phyloP scores from a whole-genome alignment of 169 alveolate species.

The Eimeria maxima region DNA sequence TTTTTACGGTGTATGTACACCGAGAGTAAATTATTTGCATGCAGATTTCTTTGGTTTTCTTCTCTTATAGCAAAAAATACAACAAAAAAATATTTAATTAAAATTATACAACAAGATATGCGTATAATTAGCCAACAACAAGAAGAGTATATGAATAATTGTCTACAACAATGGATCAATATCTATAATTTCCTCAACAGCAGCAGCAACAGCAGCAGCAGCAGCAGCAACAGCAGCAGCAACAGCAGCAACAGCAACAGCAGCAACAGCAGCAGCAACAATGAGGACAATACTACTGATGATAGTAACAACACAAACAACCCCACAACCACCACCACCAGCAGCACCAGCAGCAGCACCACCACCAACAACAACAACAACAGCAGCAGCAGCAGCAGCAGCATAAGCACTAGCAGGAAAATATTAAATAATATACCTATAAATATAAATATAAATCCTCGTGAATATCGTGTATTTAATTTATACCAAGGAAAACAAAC shows the following conservation, averaged over 20 bases:
- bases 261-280: background rate
- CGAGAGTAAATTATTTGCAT: constrained; percentile 79
- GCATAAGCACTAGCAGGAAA: background rate
- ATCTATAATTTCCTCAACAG: background rate
- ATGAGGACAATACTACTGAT: background rate
- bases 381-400: constrained; percentile 40
- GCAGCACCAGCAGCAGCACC: background rate
- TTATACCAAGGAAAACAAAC: constrained; percentile 81
- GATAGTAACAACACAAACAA: background rate
- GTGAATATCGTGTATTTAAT: constrained; percentile 27
- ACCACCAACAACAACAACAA: background rate
- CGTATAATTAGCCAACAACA: background rate
- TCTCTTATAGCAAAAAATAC: constrained; percentile 84
- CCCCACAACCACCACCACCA: background rate
- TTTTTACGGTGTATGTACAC: constrained; percentile 81
- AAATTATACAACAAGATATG: constrained; percentile 67
- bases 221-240: constrained; percentile 23
- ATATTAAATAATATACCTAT: too few relatives aligned
- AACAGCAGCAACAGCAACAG: background rate
- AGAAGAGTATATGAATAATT: background rate
- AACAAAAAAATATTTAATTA: constrained; percentile 58
- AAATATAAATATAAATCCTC: constrained; percentile 30
- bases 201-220: constrained; percentile 39
- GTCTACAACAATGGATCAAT: background rate
- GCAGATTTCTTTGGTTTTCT: constrained; percentile 86